Conservation (phyloP, 495 filamentous ascomycete genomes). For the Margaritispora aquatica region DNA sequence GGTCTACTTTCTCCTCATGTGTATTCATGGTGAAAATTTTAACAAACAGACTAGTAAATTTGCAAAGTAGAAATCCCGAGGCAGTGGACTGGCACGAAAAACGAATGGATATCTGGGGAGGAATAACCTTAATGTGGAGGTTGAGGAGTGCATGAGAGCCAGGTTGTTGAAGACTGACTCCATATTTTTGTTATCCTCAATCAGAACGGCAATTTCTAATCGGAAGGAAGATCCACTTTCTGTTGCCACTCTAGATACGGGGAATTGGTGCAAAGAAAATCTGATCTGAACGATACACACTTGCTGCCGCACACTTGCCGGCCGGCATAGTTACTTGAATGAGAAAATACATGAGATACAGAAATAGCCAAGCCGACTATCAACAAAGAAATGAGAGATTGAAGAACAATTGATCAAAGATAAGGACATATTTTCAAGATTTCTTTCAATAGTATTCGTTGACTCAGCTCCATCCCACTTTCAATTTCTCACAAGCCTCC, state of each 20-base stretch:
- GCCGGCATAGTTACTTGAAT: neutral
- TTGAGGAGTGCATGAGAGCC: neutral
- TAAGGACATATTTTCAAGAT: too few relatives aligned
- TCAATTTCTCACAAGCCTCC: constrained; percentile 28
- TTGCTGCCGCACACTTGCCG: neutral
- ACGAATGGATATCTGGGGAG: neutral
- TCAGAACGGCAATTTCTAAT: neutral
- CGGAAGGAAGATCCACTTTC: neutral
- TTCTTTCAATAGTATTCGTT: too few relatives aligned
- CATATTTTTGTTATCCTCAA: neutral
- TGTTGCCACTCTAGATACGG: neutral
- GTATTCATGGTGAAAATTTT: neutral
- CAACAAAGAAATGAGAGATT: neutral
- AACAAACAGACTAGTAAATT: neutral
- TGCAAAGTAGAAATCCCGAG: neutral
- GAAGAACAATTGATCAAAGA: neutral
- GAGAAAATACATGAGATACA: neutral
- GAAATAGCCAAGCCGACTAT: neutral
- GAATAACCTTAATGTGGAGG: neutral
- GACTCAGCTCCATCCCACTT: constrained; percentile 25
- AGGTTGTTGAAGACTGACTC: neutral
- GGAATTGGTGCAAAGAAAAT: neutral
- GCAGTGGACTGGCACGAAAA: neutral
- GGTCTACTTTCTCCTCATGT: neutral
- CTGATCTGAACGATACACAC: neutral